phyloP scores from a whole-genome alignment of 1,284 basidiomycete species.

The Stereum hirsutum region DNA sequence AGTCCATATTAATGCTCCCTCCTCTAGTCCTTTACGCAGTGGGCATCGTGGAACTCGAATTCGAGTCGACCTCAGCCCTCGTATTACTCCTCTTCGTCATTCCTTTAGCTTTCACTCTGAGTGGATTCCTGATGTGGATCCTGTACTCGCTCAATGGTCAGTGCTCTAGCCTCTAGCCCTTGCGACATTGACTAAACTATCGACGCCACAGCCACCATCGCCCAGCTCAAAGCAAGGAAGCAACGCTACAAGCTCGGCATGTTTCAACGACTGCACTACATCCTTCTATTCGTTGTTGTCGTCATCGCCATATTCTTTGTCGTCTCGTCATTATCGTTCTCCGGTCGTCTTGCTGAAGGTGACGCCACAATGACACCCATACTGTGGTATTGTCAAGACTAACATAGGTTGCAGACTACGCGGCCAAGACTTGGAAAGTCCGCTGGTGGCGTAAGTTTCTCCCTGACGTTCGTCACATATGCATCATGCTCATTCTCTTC shows the following conservation, averaged over 20 bases:
- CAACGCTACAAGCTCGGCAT: conserved; percentile 82
- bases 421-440: conserved; percentile 86
- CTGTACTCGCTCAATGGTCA: conserved; percentile 81
- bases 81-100: conserved; percentile 82
- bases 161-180: background rate
- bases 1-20: background rate
- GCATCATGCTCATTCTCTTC: no score
- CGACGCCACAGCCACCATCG: conserved; percentile 65
- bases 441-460: conserved; percentile 98
- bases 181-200: conserved; percentile 8
- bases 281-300: conserved; percentile 79
- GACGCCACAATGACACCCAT: background rate
- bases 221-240: conserved; percentile 75
- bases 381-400: background rate
- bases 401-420: conserved; percentile 56
- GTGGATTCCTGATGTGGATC: conserved; percentile 94
- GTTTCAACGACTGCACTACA: conserved; percentile 82
- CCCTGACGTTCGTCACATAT: no score
- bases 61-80: conserved; percentile 81
- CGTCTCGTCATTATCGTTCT: conserved; percentile 87
- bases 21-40: conserved; percentile 77
- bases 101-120: conserved; percentile 89
- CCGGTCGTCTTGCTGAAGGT: conserved; percentile 86
- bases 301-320: conserved; percentile 88
- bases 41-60: conserved; percentile 85